Base-by-base conservation (phyloP, 2,329 filamentous ascomycete genomes). In the Nakataea oryzae region DNA sequence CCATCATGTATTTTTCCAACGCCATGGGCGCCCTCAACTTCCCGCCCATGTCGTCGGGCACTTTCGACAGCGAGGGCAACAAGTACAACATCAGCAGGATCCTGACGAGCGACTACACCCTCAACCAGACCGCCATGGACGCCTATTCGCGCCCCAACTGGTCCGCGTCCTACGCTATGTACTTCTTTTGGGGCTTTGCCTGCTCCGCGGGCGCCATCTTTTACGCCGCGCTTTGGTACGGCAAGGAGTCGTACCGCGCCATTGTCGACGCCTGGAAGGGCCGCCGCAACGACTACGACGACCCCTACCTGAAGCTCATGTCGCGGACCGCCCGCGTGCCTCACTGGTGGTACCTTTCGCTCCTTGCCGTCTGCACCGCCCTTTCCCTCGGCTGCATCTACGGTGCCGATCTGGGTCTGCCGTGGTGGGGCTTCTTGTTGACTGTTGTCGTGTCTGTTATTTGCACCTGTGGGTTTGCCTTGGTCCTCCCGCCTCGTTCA, bases 181-280 rank as follows among this genome's bases (percentile, higher is more conserved):
- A 69, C 63, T 73, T 72, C 65, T 72, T 72, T 64, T 72, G 68
- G 63, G 71, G 70, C 2, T 74, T 73, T 62, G 72, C 70, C n/a
- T 67, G 67, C 55, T 72, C 70, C 1, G 70, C 70, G 4, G 70
- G 66, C 17, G 70, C 70, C n/a, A 62, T 74, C 27, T 47, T 69
- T 3, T 73, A 71, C 60, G 66, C 68, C 3, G 59, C 65, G 5
- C 65, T 73, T 17, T 72, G 67, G 66, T 70, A 62, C 60, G 59
- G 58, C 5, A 62, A 41, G n/a, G 63, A 64, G 26, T 64, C 63
- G 26, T 61, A 50, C 26, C 54, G 55, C 27, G 63, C 60, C 47
- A 32, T 59, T 6, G 59, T 56, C 8, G 61, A 64, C 11, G 61
- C 47, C 9, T 59, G 41, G 8, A 57, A 61, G 29, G 63, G 61